Base-by-base conservation (phyloP, 2,329 filamentous ascomycete species). In the Diaporthe citrichinensis region DNA sequence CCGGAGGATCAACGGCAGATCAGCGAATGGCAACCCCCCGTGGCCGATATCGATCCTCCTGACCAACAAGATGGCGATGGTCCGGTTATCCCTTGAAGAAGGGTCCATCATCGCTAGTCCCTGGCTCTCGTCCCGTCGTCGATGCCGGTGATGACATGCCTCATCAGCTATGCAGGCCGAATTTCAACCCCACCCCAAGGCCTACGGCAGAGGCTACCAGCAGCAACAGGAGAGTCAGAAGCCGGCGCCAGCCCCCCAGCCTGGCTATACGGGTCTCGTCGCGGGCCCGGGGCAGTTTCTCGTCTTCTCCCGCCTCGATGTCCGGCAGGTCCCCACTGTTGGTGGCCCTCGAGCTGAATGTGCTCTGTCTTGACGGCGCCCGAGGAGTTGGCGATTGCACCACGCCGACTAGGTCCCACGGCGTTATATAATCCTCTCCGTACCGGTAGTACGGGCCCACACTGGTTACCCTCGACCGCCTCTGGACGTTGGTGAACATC, bases 171-270 rank as follows among this genome's bases (percentile, higher is more conserved):
- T 62, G 25, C 23, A 51, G 34, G 57, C 57, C 58, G 17, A 61
- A 34, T 15, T 55, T 65, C 73, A 87, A 73, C 1, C 86, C 86
- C 49, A 87, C 69, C 0, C 83, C 81, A 39, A 88, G 78, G 0
- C 86, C 87, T 41, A 86, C 80, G 0, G 83, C 80, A 10, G 83
- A 78, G 58, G 85, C 74, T 8, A 81, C 77, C 9, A 83, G 65
- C 17, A 84, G 58, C 4, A 86, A 36, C 12, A 83, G 73, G 0
- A 81, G 53, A 3, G 82, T 72, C 12, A 84, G 0, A 78, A 86
- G 67, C 15, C 85, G 78, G n/a, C 81, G 84, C 80, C 84, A 84
- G 1, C 83, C 79, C 5, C 82, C 80, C 34, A 81, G 77, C 44
- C 77, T 76, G 0, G 78, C 73, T 20, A 78, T 73, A 79, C 80